phyloP scores from a whole-genome alignment of 2,329 filamentous ascomycete species.

The Ophiostoma angusticollis region DNA sequence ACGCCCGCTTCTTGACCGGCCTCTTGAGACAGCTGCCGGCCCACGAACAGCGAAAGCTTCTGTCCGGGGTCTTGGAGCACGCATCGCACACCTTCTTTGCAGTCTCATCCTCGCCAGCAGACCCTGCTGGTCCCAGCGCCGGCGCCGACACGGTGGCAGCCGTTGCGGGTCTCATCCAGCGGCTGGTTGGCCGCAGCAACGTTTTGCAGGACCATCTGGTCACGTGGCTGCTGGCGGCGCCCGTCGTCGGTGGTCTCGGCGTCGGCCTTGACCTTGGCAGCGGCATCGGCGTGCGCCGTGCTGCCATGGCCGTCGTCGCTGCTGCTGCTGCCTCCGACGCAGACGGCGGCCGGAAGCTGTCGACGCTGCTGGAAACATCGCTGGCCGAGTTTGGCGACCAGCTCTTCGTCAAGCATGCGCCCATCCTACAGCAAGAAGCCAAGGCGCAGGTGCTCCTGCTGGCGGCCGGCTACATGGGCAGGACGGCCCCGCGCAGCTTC shows the following conservation, averaged over 20 bases:
- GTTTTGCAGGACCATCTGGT: constrained; percentile 41
- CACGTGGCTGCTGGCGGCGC: constrained; percentile 51
- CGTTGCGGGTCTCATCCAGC: constrained; percentile 42
- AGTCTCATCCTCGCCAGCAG: neutral
- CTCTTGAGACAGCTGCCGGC: constrained; percentile 25
- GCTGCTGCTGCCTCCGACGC: constrained; percentile 48
- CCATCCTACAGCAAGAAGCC: constrained; percentile 79
- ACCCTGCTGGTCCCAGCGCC: constrained; percentile 15
- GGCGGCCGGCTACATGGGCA: constrained; percentile 61
- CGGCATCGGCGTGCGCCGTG: constrained; percentile 52
- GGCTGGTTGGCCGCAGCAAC: constrained; percentile 34
- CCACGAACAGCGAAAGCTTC: constrained; percentile 31
- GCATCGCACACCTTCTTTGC: constrained; percentile 33
- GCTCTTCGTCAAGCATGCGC: constrained; percentile 73
- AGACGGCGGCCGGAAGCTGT: constrained; percentile 36
- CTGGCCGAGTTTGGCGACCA: constrained; percentile 70
- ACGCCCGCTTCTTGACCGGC: constrained; percentile 19
- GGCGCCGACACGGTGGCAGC: constrained; percentile 34
- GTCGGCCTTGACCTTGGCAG: constrained; percentile 51
- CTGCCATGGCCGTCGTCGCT: constrained; percentile 46
- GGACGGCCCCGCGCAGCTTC: constrained; percentile 52
- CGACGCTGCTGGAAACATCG: constrained; percentile 50
- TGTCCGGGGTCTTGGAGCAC: constrained; percentile 28
- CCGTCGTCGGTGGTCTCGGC: constrained; percentile 53
- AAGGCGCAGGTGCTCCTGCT: constrained; percentile 71